These are phyloP conservation scores for Cyberlindnera mrakii DNA, from an alignment of 805 yeast genomes.

Conservation along the genomic window DNA sequence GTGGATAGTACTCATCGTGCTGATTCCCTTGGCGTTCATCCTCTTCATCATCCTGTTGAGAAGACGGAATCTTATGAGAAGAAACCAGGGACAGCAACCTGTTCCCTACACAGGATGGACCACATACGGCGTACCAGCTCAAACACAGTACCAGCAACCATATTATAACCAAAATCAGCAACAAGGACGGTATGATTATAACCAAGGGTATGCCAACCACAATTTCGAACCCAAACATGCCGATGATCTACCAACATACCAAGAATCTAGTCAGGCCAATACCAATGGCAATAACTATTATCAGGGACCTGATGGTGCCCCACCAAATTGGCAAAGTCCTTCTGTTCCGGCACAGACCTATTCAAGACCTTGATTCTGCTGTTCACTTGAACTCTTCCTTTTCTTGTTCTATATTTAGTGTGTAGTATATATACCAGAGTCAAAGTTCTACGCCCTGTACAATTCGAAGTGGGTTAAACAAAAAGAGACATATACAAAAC, in stretches of 20 bases:
- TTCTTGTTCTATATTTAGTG: too few species aligned
- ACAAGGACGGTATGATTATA: constrained; percentile 6
- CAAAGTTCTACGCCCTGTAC: too few species aligned
- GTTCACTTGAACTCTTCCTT: too few species aligned
- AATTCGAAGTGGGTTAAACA: too few species aligned
- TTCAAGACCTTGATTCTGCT: background rate
- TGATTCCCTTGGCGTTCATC: constrained; percentile 7
- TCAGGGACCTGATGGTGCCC: constrained; percentile 14
- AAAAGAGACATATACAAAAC: too few species aligned
- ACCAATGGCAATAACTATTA: background rate
- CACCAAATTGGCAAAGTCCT: constrained; percentile 8
- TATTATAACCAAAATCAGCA: constrained; percentile 3
- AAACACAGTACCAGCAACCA: constrained; percentile 7
- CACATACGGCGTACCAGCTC: constrained; percentile 6
- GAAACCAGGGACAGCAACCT: constrained; percentile 13
- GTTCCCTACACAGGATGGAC: constrained; percentile 22
- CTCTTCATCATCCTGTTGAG: constrained; percentile 4
- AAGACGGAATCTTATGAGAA: constrained; percentile 14
- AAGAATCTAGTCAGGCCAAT: constrained; percentile 5
- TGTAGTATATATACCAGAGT: too few species aligned
- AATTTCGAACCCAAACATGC: background rate
- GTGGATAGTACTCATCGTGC: constrained; percentile 17
- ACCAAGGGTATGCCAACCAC: constrained; percentile 4
- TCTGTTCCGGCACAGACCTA: constrained; percentile 4
- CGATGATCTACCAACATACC: constrained; percentile 1